phyloP scores from a whole-genome alignment of 2,329 filamentous ascomycete genomes.

The Chaetomium sp. region DNA sequence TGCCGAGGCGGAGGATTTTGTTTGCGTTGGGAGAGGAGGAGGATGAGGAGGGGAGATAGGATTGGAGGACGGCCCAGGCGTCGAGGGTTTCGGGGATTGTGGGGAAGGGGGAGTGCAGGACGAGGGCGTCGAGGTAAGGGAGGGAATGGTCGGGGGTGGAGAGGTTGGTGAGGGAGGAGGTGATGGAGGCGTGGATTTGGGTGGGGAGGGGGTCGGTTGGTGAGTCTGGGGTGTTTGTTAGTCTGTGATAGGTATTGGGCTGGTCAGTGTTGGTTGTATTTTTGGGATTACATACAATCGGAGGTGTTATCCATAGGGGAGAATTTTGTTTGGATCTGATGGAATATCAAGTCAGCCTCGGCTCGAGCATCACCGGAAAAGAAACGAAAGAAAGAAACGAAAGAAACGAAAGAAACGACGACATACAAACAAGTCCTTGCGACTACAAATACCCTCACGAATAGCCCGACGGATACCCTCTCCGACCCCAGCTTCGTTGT shows the following conservation, averaged over 20 bases:
- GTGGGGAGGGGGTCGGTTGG: constrained; percentile 59
- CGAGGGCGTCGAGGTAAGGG: constrained; percentile 61
- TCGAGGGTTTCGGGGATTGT: constrained; percentile 45
- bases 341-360: background rate
- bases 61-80: constrained; percentile 61
- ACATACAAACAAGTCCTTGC: constrained; percentile 56
- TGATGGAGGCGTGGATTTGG: constrained; percentile 62
- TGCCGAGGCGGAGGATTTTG: constrained; percentile 59
- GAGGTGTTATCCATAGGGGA: constrained; percentile 55
- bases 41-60: constrained; percentile 51
- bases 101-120: constrained; percentile 60
- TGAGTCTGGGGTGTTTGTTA: constrained; percentile 36
- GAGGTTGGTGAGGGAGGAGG: constrained; percentile 60
- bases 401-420: background rate
- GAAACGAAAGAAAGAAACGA: background rate
- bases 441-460: constrained; percentile 47
- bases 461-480: constrained; percentile 59
- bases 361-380: background rate
- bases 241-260: too few relatives aligned
- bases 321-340: constrained; percentile 76
- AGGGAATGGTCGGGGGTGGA: constrained; percentile 28
- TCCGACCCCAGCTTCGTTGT: constrained; percentile 65
- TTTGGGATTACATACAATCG: too few relatives aligned
- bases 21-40: constrained; percentile 30
- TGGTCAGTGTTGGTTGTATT: too few relatives aligned